Base-by-base conservation (phyloP, 345 rosid species). In the Linum lewisii region DNA sequence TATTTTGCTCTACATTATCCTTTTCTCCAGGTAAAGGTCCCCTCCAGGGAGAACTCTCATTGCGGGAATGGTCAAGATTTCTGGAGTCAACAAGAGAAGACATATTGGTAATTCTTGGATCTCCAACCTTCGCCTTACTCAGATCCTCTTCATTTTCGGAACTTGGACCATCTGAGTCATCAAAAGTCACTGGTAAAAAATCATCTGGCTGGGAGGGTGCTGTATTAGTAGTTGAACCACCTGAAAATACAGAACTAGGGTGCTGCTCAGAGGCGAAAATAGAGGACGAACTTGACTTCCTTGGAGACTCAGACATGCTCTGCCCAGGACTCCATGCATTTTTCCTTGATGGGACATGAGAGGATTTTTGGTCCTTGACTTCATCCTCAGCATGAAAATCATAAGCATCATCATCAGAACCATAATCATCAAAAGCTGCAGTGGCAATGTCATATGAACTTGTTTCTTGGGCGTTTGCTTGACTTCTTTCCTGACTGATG, bases 351-450 rank as follows among this genome's bases (percentile, higher is more conserved):
- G 71, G 66, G 51, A 38, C 53, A 63, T 67, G 65, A 60, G 71
- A 70, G 59, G 75, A 66, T 23, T 54, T 73, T 60, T 65, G 77
- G 56, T 45, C 72, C 60, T 62, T 66, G 56, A 42, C 34, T 59
- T 65, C 45, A 38, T 45, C 70, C 67, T 78, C 72, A 26, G 60
- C 51, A 77, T 79, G 79, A 64, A 82, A 77, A 24, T 71, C 73
- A 70, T 60, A 59, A 42, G 63, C 76, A 63, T 77, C 85, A 58
- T 61, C 77, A 67, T 81, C 83, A 53, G 79, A 90, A 62, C 71
- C 83, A 70, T 67, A 82, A 63, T 84, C 84, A 71, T 88, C 98
- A 73, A 84, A 92, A 65, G 74, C 59, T 16, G 57, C 77, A 47
- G 70, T 68, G 66, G 73, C 76, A 74, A 68, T 71, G 51, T 62